Evolutionary conservation across 163 green algal genomes (phyloP).

Genomic region (Chlamydomonas reinhardtii): DNA sequence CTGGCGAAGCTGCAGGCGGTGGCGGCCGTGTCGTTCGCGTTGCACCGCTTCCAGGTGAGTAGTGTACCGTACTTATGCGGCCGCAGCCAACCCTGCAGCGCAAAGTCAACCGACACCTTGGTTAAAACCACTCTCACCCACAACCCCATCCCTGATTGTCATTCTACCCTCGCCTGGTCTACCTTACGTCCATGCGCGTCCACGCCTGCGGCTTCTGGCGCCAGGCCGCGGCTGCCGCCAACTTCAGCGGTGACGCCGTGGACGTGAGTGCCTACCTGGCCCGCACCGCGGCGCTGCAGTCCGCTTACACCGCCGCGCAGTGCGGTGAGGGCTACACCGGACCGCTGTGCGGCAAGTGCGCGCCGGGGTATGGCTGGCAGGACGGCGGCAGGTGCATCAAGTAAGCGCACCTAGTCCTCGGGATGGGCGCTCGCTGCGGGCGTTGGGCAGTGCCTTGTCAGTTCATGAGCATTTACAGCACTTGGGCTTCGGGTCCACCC

Average conservation of each 20-base stretch:
- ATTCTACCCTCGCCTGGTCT: too few species aligned
- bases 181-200: too few species aligned
- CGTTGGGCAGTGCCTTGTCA: too few species aligned
- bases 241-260: neutral
- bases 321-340: slow-evolving; percentile 26
- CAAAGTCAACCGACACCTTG: too few species aligned
- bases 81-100: too few species aligned
- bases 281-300: neutral
- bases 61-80: too few species aligned
- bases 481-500: too few species aligned
- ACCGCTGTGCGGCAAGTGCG: slow-evolving; percentile 17
- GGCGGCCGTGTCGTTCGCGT: too few species aligned
- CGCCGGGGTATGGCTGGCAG: neutral
- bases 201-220: neutral
- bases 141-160: too few species aligned
- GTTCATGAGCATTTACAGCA: too few species aligned
- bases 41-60: neutral
- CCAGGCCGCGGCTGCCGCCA: neutral
- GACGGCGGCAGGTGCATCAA: neutral
- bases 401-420: neutral
- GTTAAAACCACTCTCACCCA: too few species aligned
- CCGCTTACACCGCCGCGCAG: neutral
- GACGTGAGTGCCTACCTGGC: neutral
- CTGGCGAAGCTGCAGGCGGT: neutral
- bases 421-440: too few species aligned